These are phyloP conservation scores for Xylaria multiplex DNA, from an alignment of 2,329 filamentous ascomycete species.

Conservation along the genomic window DNA sequence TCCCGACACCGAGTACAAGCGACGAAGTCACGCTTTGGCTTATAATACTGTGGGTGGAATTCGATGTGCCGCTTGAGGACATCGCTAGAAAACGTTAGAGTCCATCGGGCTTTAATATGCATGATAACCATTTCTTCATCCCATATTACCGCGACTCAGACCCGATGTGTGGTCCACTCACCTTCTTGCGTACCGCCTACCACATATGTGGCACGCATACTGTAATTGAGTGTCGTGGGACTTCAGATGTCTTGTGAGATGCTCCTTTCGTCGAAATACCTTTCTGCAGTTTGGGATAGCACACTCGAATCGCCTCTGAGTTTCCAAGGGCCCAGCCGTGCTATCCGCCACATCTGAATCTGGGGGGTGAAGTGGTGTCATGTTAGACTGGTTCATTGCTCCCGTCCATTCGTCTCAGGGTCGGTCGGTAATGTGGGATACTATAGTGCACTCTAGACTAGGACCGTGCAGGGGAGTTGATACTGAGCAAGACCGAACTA, in stretches of 20 bases:
- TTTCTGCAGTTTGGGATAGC: conserved; percentile 39
- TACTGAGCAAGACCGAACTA: background rate
- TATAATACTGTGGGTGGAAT: conserved; percentile 35
- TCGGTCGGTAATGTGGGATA: conserved; percentile 34
- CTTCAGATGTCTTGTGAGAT: conserved; percentile 44
- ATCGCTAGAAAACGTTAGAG: conserved; percentile 35
- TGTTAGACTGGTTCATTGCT: conserved; percentile 18
- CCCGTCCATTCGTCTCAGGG: background rate
- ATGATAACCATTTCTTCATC: background rate
- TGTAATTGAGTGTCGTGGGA: conserved; percentile 40
- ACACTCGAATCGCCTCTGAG: conserved; percentile 38
- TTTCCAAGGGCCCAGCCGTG: conserved; percentile 32
- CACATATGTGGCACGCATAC: conserved; percentile 43
- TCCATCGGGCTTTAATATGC: conserved; percentile 1
- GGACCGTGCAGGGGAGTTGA: background rate
- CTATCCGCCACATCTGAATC: background rate
- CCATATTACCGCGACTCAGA: too few relatives aligned
- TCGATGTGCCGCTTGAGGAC: conserved; percentile 44
- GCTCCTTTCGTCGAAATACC: conserved; percentile 44
- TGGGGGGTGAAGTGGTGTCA: background rate
- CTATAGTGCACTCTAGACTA: background rate
- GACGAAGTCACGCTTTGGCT: conserved; percentile 33
- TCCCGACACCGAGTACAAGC: conserved; percentile 39
- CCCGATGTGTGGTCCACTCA: conserved; percentile 18
- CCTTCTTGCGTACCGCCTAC: conserved; percentile 44